phyloP scores from a whole-genome alignment of 2,329 filamentous ascomycete species.

The Ascochyta fabae region DNA sequence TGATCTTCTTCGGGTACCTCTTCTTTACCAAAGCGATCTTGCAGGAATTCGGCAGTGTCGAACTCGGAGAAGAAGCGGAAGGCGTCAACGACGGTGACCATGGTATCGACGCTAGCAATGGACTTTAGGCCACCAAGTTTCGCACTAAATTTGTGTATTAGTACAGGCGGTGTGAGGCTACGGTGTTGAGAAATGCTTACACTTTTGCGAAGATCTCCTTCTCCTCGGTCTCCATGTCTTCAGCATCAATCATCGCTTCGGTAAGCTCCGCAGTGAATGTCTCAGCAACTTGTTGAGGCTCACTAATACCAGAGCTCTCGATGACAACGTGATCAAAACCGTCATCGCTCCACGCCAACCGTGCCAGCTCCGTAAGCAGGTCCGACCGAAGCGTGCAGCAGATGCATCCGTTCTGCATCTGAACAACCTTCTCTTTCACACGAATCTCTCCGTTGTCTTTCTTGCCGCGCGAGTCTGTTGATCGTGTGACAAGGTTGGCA shows the following conservation, averaged over 20 bases:
- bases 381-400: slow-evolving; percentile 78
- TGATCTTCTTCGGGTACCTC: slow-evolving; percentile 70
- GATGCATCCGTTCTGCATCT: slow-evolving; percentile 75
- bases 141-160: slow-evolving; percentile 26
- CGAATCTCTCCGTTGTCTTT: slow-evolving; percentile 52
- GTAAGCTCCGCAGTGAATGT: slow-evolving; percentile 66
- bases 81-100: slow-evolving; percentile 74
- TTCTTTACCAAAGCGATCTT: slow-evolving; percentile 64
- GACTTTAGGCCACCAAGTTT: slow-evolving; percentile 66
- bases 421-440: slow-evolving; percentile 69
- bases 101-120: slow-evolving; percentile 72
- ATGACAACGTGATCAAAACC: slow-evolving; percentile 75
- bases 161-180: neutral
- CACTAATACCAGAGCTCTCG: slow-evolving; percentile 74
- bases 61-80: slow-evolving; percentile 77
- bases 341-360: slow-evolving; percentile 63
- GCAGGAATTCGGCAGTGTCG: slow-evolving; percentile 71
- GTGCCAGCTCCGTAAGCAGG: slow-evolving; percentile 71
- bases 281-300: slow-evolving; percentile 76
- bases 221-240: slow-evolving; percentile 52
- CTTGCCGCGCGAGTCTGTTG: slow-evolving; percentile 42
- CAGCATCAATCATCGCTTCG: slow-evolving; percentile 54
- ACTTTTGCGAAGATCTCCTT: slow-evolving; percentile 56
- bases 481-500: slow-evolving; percentile 64
- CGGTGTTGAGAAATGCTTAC: slow-evolving; percentile 38